Percentiles rank a stretch among this genome's conserved stretches.
These are phyloP conservation scores for Polygonum aviculare DNA, from an alignment of 148 eudicot species.

Conservation along the genomic window DNA sequence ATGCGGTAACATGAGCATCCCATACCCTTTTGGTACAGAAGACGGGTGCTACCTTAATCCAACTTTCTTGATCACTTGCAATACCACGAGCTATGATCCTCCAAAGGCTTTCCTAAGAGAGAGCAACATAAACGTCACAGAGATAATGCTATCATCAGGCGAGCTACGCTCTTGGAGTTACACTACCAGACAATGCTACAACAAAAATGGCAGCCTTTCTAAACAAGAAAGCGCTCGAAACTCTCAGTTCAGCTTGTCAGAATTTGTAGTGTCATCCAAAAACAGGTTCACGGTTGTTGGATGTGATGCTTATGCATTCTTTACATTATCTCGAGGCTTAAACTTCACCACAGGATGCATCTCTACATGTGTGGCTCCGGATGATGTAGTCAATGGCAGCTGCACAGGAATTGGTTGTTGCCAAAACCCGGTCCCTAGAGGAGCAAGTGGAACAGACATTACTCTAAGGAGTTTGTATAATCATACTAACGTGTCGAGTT, in stretches of 20 bases:
- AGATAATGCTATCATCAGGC: neutral
- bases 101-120: neutral
- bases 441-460: neutral
- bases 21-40: neutral
- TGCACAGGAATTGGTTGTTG: neutral
- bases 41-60: neutral
- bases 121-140: neutral
- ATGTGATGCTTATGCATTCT: neutral
- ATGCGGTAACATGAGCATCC: neutral
- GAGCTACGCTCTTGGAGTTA: neutral
- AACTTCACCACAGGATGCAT: neutral
- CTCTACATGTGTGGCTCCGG: neutral
- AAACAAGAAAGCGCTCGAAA: neutral
- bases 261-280: neutral
- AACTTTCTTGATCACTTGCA: neutral
- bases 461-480: neutral
- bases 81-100: neutral
- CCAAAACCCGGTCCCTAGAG: neutral
- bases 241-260: neutral
- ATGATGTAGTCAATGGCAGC: neutral
- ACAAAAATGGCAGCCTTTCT: neutral
- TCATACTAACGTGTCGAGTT: neutral
- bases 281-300: too few species aligned
- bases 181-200: neutral
- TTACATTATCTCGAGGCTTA: neutral